These are phyloP conservation scores for Thymus quinquecostatus DNA, from an alignment of 257 asterid genomes.

Conservation along the genomic window DNA sequence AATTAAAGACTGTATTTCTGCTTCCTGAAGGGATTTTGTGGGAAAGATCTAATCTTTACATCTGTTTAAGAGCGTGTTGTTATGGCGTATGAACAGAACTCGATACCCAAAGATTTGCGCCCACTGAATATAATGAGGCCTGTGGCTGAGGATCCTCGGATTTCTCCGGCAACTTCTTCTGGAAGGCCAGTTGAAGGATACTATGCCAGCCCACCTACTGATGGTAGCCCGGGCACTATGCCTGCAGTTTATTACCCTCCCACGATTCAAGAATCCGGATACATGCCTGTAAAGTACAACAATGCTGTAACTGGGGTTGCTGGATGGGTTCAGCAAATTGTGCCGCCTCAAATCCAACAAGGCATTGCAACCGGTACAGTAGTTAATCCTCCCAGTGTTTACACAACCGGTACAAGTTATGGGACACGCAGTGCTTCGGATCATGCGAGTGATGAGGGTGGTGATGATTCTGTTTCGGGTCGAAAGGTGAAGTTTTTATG, in stretches of 20 bases:
- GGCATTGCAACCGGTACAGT: conserved; percentile 40
- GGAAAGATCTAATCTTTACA: conserved; percentile 25
- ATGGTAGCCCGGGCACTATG: conserved; percentile 52
- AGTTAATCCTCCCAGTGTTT: conserved; percentile 48
- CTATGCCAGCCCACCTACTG: conserved; percentile 51
- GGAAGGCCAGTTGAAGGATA: conserved; percentile 71
- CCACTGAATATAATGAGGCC: conserved; percentile 66
- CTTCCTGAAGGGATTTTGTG: conserved; percentile 25
- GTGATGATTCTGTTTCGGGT: conserved; percentile 68
- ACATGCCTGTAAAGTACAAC: conserved; percentile 54
- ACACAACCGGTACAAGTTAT: conserved; percentile 31
- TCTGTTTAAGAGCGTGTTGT: conserved; percentile 20
- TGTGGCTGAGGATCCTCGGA: conserved; percentile 68
- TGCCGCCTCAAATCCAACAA: conserved; percentile 47
- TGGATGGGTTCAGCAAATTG: conserved; percentile 68
- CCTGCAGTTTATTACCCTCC: conserved; percentile 68
- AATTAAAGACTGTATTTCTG: conserved; percentile 15
- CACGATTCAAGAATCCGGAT: conserved; percentile 53
- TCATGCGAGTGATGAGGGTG: conserved; percentile 69
- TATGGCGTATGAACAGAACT: conserved; percentile 88
- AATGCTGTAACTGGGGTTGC: conserved; percentile 55
- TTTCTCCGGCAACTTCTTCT: conserved; percentile 56
- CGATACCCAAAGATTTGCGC: conserved; percentile 71
- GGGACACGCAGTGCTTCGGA: conserved; percentile 57
- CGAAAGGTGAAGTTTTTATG: conserved; percentile 86